Conservation (phyloP, 148 eudicot species). For the Fagopyrum tataricum region DNA sequence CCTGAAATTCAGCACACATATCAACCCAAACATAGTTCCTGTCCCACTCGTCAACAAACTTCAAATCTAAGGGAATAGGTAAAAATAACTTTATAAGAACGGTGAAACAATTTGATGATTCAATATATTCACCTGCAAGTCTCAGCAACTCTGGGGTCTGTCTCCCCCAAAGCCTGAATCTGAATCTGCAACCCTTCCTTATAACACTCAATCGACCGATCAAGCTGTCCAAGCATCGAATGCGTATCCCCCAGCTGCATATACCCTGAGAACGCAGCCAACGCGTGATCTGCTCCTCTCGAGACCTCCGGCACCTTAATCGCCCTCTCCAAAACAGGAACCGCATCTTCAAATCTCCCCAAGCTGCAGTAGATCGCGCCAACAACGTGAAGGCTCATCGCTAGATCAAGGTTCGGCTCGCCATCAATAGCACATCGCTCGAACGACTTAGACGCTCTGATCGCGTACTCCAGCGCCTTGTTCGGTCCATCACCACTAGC, state of each 20-base stretch:
- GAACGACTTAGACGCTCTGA: slow-evolving; percentile 74
- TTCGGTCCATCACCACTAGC: slow-evolving; percentile 82
- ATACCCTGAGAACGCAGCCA: slow-evolving; percentile 84
- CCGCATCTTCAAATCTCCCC: slow-evolving; percentile 78
- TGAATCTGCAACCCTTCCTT: slow-evolving; percentile 82
- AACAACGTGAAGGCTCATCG: slow-evolving; percentile 83
- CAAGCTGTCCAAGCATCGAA: slow-evolving; percentile 87
- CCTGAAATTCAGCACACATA: background rate
- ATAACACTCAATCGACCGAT: slow-evolving; percentile 67
- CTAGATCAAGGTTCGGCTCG: slow-evolving; percentile 73
- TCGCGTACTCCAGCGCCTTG: slow-evolving; percentile 79
- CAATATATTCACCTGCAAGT: slow-evolving; percentile 66
- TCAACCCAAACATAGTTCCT: background rate
- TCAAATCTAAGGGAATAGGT: background rate
- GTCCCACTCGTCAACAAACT: background rate
- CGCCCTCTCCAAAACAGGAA: slow-evolving; percentile 77
- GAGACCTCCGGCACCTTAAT: slow-evolving; percentile 58
- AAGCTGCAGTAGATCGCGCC: slow-evolving; percentile 91
- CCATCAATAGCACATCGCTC: slow-evolving; percentile 65
- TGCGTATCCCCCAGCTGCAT: slow-evolving; percentile 97
- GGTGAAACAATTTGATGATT: background rate
- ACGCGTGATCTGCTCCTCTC: slow-evolving; percentile 75
- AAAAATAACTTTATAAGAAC: background rate
- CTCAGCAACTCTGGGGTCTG: slow-evolving; percentile 94
- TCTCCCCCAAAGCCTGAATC: slow-evolving; percentile 74